Evolutionary conservation across 805 yeast species (phyloP).

Genomic region (Wickerhamiella sergipiensis): DNA sequence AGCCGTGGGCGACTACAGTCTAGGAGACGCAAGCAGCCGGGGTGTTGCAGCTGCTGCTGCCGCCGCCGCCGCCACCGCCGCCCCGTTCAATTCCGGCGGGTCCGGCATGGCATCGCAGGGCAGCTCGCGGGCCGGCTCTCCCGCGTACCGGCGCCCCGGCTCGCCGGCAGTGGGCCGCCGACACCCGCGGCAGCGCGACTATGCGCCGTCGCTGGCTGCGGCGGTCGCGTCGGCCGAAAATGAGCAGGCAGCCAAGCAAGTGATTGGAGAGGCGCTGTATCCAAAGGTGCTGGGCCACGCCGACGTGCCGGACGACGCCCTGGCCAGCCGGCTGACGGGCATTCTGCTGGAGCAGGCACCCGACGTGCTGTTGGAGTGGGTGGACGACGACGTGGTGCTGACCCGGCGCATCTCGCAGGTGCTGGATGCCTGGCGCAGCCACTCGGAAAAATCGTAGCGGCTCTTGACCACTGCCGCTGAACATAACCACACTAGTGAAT

Average conservation of each 20-base stretch:
- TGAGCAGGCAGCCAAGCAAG: constrained; percentile 21
- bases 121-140: not conserved
- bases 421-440: constrained; percentile 30
- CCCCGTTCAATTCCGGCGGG: not conserved
- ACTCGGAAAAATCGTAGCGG: not conserved
- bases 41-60: too few species aligned
- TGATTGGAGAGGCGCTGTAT: constrained; percentile 81
- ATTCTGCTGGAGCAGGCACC: constrained; percentile 86
- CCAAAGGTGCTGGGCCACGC: constrained; percentile 70
- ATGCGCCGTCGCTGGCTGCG: constrained; percentile 37
- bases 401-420: constrained; percentile 83
- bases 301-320: constrained; percentile 59
- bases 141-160: not conserved
- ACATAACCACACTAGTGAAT: too few species aligned
- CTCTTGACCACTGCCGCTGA: too few species aligned
- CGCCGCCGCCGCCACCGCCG: too few species aligned
- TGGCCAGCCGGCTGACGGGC: constrained; percentile 92
- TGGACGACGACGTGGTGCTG: constrained; percentile 74
- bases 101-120: not conserved
- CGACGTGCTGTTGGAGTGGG: constrained; percentile 68
- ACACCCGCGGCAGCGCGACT: constrained; percentile 9
- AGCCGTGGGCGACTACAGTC: not conserved
- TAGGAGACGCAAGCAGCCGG: not conserved
- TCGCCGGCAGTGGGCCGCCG: not conserved
- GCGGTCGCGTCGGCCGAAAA: constrained; percentile 33